Evolutionary conservation across 2,329 filamentous ascomycete species (phyloP).

Genomic region (Fusarium hainanense): DNA sequence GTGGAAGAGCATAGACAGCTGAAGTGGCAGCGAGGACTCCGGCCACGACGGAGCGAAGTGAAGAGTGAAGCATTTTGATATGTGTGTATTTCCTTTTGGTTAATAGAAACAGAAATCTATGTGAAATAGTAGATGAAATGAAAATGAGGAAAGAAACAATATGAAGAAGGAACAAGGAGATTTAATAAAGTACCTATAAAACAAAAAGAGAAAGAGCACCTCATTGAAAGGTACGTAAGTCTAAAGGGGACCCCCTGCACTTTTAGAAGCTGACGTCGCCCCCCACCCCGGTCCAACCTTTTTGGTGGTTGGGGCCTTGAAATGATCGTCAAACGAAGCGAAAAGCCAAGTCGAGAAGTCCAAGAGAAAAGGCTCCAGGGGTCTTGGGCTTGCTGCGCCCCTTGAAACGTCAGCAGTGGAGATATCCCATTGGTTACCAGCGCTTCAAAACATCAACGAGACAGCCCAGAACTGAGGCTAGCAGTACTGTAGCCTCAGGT

Average conservation of each 20-base stretch:
- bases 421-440: slow-evolving; percentile 8
- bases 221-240: slow-evolving; percentile 2
- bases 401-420: slow-evolving; percentile 46
- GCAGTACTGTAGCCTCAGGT: slow-evolving; percentile 5
- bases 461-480: slow-evolving; percentile 23
- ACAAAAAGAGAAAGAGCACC: slow-evolving; percentile 18
- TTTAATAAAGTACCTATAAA: slow-evolving; percentile 32
- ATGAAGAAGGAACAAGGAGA: slow-evolving; percentile 6
- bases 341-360: slow-evolving; percentile 20
- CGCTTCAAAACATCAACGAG: slow-evolving; percentile 30
- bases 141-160: slow-evolving; percentile 3
- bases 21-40: slow-evolving; percentile 39
- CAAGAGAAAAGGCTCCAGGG: slow-evolving; percentile 2
- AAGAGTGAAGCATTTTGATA: slow-evolving; percentile 39
- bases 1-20: slow-evolving; percentile 43
- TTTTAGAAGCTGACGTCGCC: slow-evolving; percentile 43
- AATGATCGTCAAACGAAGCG: slow-evolving; percentile 28
- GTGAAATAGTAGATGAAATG: background rate
- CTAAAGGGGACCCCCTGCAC: slow-evolving; percentile 31
- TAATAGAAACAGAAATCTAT: background rate
- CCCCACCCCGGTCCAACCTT: slow-evolving; percentile 33
- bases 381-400: slow-evolving; percentile 38
- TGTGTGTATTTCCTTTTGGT: background rate
- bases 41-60: slow-evolving; percentile 35
- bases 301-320: slow-evolving; percentile 26